These are phyloP conservation scores for Phaeotremella skinneri DNA, from an alignment of 768 basidiomycete genomes.

Conservation along the genomic window DNA sequence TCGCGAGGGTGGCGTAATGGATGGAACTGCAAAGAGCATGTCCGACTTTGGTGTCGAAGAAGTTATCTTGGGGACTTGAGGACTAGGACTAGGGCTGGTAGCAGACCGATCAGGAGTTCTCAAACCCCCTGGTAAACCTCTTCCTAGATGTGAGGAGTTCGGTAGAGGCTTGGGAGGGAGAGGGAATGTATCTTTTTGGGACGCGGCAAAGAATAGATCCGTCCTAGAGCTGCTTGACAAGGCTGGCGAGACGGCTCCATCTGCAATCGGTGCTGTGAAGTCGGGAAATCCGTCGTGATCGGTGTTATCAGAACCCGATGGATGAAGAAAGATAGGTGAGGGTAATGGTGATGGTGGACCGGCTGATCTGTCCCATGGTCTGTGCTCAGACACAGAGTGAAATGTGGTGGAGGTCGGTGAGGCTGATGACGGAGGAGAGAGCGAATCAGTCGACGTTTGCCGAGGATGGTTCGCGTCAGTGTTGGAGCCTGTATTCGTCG, in stretches of 20 bases:
- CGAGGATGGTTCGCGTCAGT: slow-evolving; percentile 4
- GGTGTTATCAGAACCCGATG: neutral
- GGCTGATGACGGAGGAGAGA: slow-evolving; percentile 13
- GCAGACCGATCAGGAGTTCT: slow-evolving; percentile 4
- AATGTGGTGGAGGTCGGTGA: slow-evolving; percentile 1
- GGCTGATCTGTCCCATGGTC: slow-evolving; percentile 10
- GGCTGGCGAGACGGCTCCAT: slow-evolving; percentile 31
- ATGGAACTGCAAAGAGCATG: neutral
- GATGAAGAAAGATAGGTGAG: slow-evolving; percentile 11
- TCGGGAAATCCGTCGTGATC: slow-evolving; percentile 3
- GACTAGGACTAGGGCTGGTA: neutral
- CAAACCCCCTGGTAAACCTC: slow-evolving; percentile 19
- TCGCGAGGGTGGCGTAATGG: neutral
- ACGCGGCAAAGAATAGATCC: slow-evolving; percentile 45
- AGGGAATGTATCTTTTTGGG: slow-evolving; percentile 30
- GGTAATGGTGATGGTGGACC: slow-evolving; percentile 5
- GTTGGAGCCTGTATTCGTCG: neutral
- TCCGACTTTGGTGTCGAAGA: neutral
- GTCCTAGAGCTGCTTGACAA: slow-evolving; percentile 41
- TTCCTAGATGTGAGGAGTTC: slow-evolving; percentile 16
- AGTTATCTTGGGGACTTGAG: neutral
- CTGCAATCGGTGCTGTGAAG: neutral
- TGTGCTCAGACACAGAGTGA: slow-evolving; percentile 7
- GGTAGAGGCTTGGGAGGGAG: slow-evolving; percentile 43
- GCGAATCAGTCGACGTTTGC: slow-evolving; percentile 18